A percentile compares a stretch with the other conserved stretches of the same genome.
Conservation (phyloP, 805 yeast genomes). For the Kazachstania psychrophila region DNA sequence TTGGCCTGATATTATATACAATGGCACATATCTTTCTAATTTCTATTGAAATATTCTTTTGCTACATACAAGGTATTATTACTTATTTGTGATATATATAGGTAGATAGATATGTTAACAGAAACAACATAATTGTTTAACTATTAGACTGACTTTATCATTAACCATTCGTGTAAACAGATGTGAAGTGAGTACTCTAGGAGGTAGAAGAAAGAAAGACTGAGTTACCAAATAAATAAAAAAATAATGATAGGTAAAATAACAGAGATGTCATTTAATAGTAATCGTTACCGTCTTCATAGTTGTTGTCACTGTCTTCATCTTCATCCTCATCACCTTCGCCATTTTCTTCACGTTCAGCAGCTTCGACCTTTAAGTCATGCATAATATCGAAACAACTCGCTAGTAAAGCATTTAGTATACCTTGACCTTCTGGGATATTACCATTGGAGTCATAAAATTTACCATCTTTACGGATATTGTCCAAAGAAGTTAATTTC, state of each 20-base stretch:
- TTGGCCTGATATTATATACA: too few species aligned
- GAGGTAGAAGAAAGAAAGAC: too few species aligned
- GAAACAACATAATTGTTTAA: too few species aligned
- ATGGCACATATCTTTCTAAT: too few species aligned
- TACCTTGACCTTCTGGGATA: conserved; percentile 97
- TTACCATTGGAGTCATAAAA: conserved; percentile 71
- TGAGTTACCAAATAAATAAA: too few species aligned
- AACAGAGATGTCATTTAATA: background rate
- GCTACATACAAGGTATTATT: too few species aligned
- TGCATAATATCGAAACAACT: conserved; percentile 92
- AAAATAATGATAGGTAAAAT: background rate
- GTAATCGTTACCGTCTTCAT: conserved; percentile 7
- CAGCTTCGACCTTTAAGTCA: conserved; percentile 80
- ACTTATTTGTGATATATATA: too few species aligned
- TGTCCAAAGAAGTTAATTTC: conserved; percentile 85
- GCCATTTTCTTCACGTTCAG: conserved; percentile 42
- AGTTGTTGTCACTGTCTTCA: conserved; percentile 11
- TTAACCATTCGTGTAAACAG: too few species aligned
- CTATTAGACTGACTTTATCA: too few species aligned
- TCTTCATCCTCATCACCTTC: conserved; percentile 13
- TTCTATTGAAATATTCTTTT: too few species aligned
- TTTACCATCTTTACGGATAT: conserved; percentile 81
- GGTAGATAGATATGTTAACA: too few species aligned
- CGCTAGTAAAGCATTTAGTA: conserved; percentile 80
- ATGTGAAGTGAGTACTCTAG: too few species aligned